Evolutionary conservation across 306 rosid species (phyloP), one percentile per base, ranked within the genome.

Genomic region (Cucurbita moschata): DNA sequence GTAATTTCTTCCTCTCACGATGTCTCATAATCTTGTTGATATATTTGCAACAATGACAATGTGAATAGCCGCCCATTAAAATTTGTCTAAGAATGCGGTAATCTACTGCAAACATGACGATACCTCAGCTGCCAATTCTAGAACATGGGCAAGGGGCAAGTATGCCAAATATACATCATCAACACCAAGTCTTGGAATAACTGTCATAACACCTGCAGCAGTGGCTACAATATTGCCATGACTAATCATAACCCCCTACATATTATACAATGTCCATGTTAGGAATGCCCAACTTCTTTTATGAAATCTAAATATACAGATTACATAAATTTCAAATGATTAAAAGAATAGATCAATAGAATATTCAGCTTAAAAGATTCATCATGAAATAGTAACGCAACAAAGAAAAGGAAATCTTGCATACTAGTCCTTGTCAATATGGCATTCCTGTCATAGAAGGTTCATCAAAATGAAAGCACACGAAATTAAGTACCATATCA

Each of bases 81-180:
- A 50, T 13, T 49, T 50, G 18, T 50, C 54, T 50, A 50, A 13
- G 15, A 50, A 50, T 50, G 4, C 9, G 6, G 15, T 58, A 13
- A 35, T 42, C 26, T 13, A 44, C 60, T 76, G 60, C 77, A 56
- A 68, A 80, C 16, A n/a, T 43, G 19, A 15, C 1, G 66, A 18
- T 59, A 93, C 98, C 98, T 93, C 96, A 23, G 97, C 96, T 7
- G 97, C 96, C 88, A 93, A 74, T 85, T 93, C 97, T 72, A 93
- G 91, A 75, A 93, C 98, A 66, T 93, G 97, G 76, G 97, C 96
- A 50, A 93, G 85, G 78, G 98, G 96, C 86, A 93, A 86, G 83
- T 90, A 93, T 14, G 96, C 98, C 81, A 93, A 57, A 90, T 85
- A 93, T 12, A 87, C 87, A 81, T 93, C 98, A 78, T 87, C 78